Evolutionary conservation across 768 basidiomycete species (phyloP), one percentile per base, ranked within the genome.

Genomic region (Boletus reticulatus): DNA sequence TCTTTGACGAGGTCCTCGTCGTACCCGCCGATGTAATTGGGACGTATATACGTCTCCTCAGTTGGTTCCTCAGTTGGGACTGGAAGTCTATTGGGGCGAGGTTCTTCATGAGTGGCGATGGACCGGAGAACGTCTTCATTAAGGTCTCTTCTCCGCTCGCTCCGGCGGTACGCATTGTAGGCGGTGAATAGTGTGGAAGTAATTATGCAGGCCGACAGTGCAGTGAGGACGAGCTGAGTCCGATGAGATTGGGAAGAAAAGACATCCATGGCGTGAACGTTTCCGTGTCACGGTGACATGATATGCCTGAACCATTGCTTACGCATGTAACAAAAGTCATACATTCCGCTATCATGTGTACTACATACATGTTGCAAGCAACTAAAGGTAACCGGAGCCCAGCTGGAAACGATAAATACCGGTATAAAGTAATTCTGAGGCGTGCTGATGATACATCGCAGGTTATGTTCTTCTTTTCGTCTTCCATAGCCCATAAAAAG

Each of bases 1-100:
- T 99, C 95, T 48, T 84, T 80, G 52, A 97, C 81, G 48, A 99
- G 80, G 31, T 81, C 84, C 67, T 98, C 94, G 55, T 89, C 79
- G 63, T 88, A 89, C n/a, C 66, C 74, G 12, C 62, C 63, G 12
- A 63, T 62, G 41, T 43, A 36, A 12, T 55, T 50, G n/a, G 62
- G 39, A 13, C 56, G 60, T 56, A 62, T 60, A 19, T 56, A 65
- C 6, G 43, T 60, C 34, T 63, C 65, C 31, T 62, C 58, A 10
- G 48, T 13, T 1, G 41, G 38, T 27, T 2, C 24, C 11, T 62
- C 62, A 5, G 47, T 22, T 31, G 19, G 42, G 44, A 39, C 45
- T 8, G 54, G 34, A 31, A 37, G 48, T 22, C 12, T 37, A 29
- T 20, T 41, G 13, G 45, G 27, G 8, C 48, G n/a, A 19, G 37